phyloP scores from a whole-genome alignment of 176 grass and related monocot genomes.

The Musa beccarii region DNA sequence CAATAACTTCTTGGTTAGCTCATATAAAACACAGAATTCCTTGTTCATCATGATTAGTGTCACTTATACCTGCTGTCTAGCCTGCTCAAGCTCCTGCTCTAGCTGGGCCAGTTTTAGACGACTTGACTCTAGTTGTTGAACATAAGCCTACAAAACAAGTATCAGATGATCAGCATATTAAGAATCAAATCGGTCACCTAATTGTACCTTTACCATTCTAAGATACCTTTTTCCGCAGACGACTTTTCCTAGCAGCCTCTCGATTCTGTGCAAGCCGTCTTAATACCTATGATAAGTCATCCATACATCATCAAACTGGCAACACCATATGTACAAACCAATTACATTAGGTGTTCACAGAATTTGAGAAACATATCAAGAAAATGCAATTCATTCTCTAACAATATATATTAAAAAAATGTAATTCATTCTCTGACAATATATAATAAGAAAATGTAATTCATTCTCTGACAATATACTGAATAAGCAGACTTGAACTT shows the following conservation, averaged over 20 bases:
- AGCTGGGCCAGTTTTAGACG: conserved; percentile 68
- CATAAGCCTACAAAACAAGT: conserved; percentile 50
- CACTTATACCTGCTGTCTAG: conserved; percentile 53
- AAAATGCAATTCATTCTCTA: neutral
- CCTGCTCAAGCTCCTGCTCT: conserved; percentile 61
- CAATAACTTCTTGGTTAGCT: neutral
- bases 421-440: too few relatives aligned
- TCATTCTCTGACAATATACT: too few relatives aligned
- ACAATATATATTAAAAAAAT: neutral
- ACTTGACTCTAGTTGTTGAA: conserved; percentile 91
- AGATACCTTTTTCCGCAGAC: conserved; percentile 64
- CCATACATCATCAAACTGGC: neutral
- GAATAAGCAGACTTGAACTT: neutral
- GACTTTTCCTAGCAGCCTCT: conserved; percentile 14
- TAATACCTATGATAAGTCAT: conserved; percentile 34
- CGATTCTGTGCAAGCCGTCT: conserved; percentile 21
- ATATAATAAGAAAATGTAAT: too few relatives aligned
- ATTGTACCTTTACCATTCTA: neutral
- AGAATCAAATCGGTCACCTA: neutral
- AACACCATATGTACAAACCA: neutral
- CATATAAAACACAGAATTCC: neutral
- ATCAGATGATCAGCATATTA: neutral
- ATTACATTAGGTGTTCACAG: neutral
- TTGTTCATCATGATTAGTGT: neutral
- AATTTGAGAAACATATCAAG: too few relatives aligned